Evolutionary conservation across 768 basidiomycete species (phyloP).

Genomic region (Boletus rubroflammeus): DNA sequence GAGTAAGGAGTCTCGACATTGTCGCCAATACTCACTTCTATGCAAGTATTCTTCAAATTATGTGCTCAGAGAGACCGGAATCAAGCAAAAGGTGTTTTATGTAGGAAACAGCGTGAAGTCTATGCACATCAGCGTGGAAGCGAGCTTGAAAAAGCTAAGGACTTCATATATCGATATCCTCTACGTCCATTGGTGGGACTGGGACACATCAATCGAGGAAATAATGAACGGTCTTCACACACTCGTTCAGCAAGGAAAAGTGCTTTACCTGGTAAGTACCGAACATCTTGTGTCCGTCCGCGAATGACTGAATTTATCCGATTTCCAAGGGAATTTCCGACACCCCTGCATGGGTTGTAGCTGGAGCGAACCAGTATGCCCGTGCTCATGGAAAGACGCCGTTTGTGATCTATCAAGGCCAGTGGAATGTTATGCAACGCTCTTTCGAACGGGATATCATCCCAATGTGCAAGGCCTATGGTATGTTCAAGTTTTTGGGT

Average conservation of each 20-base stretch:
- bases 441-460: conserved; percentile 50
- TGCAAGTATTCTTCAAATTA: conserved; percentile 17
- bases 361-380: conserved; percentile 16
- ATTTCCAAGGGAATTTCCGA: conserved; percentile 36
- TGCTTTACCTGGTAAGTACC: background rate
- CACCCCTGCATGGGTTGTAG: conserved; percentile 45
- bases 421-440: conserved; percentile 40
- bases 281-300: background rate
- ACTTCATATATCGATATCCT: background rate
- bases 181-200: background rate
- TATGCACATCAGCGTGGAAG: background rate
- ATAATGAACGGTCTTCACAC: background rate
- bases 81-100: conserved; percentile 10
- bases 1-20: background rate
- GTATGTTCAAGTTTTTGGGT: too few relatives aligned
- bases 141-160: background rate
- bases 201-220: background rate
- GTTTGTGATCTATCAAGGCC: conserved; percentile 51
- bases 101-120: background rate
- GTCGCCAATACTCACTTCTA: conserved; percentile 8
- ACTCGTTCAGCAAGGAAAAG: background rate
- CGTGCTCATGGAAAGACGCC: conserved; percentile 44
- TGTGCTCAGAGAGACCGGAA: conserved; percentile 8
- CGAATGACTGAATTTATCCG: background rate
- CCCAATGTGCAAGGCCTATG: conserved; percentile 24